These are phyloP conservation scores for Tinospora cordifolia DNA, from an alignment of 164 flowering plant species.

Conservation along the genomic window DNA sequence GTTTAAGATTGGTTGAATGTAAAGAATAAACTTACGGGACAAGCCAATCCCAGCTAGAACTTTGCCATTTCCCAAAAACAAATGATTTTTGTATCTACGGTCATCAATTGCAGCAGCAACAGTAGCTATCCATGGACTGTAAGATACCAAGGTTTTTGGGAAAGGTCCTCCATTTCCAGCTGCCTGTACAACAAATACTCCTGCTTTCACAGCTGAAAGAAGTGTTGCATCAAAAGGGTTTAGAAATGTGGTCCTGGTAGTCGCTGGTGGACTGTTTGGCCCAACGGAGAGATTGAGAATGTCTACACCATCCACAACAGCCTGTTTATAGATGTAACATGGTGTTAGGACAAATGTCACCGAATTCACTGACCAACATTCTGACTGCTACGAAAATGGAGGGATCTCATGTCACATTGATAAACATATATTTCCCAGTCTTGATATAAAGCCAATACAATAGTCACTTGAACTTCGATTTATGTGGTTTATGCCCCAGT, in stretches of 20 bases:
- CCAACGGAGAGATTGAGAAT: constrained; percentile 94
- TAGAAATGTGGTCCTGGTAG: constrained; percentile 73
- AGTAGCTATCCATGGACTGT: constrained; percentile 96
- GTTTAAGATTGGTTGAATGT: background rate
- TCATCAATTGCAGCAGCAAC: constrained; percentile 98
- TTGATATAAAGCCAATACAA: too few relatives aligned
- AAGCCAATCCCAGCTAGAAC: constrained; percentile 78
- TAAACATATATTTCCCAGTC: too few relatives aligned
- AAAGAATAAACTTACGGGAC: constrained; percentile 58
- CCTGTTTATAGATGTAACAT: constrained; percentile 40
- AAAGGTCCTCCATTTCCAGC: constrained; percentile 99
- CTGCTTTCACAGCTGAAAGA: constrained; percentile 92
- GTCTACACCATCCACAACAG: constrained; percentile 98
- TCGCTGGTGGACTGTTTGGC: constrained; percentile 87
- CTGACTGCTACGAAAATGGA: too few relatives aligned
- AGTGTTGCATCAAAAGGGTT: constrained; percentile 93
- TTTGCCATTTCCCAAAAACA: constrained; percentile 79
- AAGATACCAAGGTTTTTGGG: constrained; percentile 82
- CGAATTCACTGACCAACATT: too few relatives aligned
- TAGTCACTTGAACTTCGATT: too few relatives aligned
- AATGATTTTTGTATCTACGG: constrained; percentile 86
- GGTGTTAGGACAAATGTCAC: background rate
- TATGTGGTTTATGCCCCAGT: background rate
- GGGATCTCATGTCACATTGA: too few relatives aligned
- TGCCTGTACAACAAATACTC: constrained; percentile 97